Percentiles rank a stretch among this genome's conserved stretches.
phyloP scores from a whole-genome alignment of 2,329 filamentous ascomycete species.

The Botrytis porri region DNA sequence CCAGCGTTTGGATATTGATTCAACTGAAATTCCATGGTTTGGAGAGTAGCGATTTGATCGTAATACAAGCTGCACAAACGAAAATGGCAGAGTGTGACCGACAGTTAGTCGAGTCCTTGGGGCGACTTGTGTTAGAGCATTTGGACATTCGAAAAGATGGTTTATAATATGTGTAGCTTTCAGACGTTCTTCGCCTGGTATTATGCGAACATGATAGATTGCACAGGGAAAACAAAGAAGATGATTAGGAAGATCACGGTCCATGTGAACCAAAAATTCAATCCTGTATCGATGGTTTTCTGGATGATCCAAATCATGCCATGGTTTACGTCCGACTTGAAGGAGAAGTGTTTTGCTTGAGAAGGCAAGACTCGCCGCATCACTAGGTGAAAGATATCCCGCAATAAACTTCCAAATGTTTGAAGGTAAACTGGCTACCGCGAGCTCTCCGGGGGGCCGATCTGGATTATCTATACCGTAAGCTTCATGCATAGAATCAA shows the following conservation, averaged over 20 bases:
- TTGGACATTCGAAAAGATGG: constrained; percentile 55
- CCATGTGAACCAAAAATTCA: constrained; percentile 51
- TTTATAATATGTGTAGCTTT: constrained; percentile 53
- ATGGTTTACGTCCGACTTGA: constrained; percentile 44
- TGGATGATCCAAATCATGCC: constrained; percentile 42
- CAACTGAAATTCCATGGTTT: constrained; percentile 46
- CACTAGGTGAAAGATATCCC: constrained; percentile 43
- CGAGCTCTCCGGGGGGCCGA: constrained; percentile 40
- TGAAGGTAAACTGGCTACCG: constrained; percentile 46
- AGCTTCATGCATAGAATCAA: constrained; percentile 28
- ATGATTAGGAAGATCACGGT: constrained; percentile 51
- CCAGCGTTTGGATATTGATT: constrained; percentile 52
- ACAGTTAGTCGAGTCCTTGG: constrained; percentile 53
- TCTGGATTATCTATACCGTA: constrained; percentile 19
- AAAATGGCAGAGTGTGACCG: constrained; percentile 53
- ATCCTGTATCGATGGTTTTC: constrained; percentile 46
- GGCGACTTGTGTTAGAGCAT: constrained; percentile 48
- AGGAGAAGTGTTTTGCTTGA: constrained; percentile 46
- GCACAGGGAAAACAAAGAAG: constrained; percentile 58
- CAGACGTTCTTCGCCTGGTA: constrained; percentile 51
- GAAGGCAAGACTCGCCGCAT: constrained; percentile 49
- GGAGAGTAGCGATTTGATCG: constrained; percentile 48
- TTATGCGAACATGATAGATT: constrained; percentile 52
- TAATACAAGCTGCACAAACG: constrained; percentile 56
- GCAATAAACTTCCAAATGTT: constrained; percentile 47